phyloP scores from a whole-genome alignment of 2,329 filamentous ascomycete species.

The Cordyceps tenuipes region DNA sequence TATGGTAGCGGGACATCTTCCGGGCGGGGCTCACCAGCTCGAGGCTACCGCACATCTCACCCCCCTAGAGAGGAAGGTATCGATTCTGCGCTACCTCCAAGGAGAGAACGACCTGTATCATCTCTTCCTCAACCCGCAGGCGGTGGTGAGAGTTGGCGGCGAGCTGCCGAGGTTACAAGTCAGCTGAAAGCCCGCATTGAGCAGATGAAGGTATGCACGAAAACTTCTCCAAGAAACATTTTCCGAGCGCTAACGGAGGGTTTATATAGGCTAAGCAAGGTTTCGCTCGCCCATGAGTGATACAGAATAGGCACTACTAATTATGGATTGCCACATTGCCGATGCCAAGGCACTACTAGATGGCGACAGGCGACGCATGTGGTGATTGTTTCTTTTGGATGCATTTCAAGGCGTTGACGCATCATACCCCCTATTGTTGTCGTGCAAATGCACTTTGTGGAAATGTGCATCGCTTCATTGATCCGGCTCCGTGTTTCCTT shows the following conservation, averaged over 20 bases:
- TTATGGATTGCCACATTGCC: neutral
- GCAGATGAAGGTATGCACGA: slow-evolving; percentile 73
- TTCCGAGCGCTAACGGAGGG: neutral
- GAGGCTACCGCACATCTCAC: slow-evolving; percentile 38
- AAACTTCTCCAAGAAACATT: neutral
- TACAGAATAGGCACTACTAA: neutral
- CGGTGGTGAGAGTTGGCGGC: slow-evolving; percentile 78
- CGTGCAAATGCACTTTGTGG: neutral
- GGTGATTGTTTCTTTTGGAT: slow-evolving; percentile 6
- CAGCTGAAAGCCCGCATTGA: slow-evolving; percentile 96
- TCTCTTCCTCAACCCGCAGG: slow-evolving; percentile 27
- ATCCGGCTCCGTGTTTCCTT: neutral
- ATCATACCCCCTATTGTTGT: slow-evolving; percentile 8
- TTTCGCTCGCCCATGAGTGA: slow-evolving; percentile 21
- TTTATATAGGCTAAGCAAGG: slow-evolving; percentile 22
- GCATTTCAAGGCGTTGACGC: slow-evolving; percentile 13
- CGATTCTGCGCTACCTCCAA: slow-evolving; percentile 21
- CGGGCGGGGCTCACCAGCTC: slow-evolving; percentile 51
- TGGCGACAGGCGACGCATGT: neutral
- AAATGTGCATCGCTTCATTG: neutral
- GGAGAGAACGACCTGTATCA: slow-evolving; percentile 27
- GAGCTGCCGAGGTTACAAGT: slow-evolving; percentile 94
- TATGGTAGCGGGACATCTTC: slow-evolving; percentile 45
- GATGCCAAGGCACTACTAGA: neutral
- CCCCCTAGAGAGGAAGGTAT: slow-evolving; percentile 25